These are phyloP conservation scores for Talaromyces thailandensis DNA, from an alignment of 495 filamentous ascomycete genomes.

Conservation along the genomic window DNA sequence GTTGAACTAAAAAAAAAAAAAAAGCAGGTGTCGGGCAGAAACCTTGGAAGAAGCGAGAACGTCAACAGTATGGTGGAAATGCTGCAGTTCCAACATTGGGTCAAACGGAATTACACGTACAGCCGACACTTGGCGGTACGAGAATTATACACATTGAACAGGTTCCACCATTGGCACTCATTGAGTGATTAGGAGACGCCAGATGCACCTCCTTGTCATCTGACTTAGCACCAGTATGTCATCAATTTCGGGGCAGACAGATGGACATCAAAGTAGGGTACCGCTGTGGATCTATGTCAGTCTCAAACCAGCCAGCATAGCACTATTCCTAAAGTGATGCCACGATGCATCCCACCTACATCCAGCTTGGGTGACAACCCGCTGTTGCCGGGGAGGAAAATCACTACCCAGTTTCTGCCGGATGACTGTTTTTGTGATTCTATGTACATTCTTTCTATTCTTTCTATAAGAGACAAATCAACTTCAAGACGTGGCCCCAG, in stretches of 20 bases:
- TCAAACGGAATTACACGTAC: neutral
- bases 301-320: neutral
- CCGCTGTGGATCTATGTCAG: neutral
- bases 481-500: slow-evolving; percentile 2
- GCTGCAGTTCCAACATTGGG: neutral
- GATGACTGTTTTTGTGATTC: neutral
- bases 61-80: neutral
- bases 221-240: neutral
- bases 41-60: neutral
- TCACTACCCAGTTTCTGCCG: neutral
- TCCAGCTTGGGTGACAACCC: slow-evolving; percentile 4
- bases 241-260: neutral
- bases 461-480: neutral
- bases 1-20: neutral
- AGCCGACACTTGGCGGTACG: neutral
- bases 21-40: slow-evolving; percentile 5
- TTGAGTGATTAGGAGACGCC: no score
- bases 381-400: slow-evolving; percentile 4
- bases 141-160: neutral
- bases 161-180: no score
- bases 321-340: slow-evolving; percentile 1
- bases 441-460: neutral
- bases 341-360: slow-evolving; percentile 2
- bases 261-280: neutral
- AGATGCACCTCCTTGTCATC: neutral